Evolutionary conservation across 2,329 filamentous ascomycete species (phyloP).

Genomic region (Scedosporium minutisporum): DNA sequence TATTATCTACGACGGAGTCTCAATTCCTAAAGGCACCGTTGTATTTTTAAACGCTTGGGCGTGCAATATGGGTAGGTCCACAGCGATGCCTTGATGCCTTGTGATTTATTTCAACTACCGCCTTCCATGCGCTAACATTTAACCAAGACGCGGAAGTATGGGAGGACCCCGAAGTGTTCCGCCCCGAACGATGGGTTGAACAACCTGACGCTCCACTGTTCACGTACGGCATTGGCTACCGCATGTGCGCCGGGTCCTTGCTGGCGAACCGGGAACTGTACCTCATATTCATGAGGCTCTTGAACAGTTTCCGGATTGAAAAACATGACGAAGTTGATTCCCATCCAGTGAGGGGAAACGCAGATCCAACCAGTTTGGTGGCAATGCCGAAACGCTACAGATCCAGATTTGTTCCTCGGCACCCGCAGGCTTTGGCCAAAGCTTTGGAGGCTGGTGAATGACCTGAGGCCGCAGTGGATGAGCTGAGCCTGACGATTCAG

Average conservation of each 20-base stretch:
- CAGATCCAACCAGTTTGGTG: slow-evolving; percentile 53
- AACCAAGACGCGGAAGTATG: slow-evolving; percentile 40
- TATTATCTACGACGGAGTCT: too few species aligned
- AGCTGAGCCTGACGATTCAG: too few species aligned
- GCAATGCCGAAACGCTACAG: slow-evolving; percentile 49
- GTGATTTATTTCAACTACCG: too few species aligned
- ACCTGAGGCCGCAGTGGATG: too few species aligned
- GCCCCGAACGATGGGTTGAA: slow-evolving; percentile 45
- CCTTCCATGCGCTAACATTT: neutral
- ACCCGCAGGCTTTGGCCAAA: slow-evolving; percentile 10
- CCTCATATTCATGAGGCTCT: slow-evolving; percentile 50
- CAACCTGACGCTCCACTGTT: slow-evolving; percentile 55
- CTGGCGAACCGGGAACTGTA: slow-evolving; percentile 58
- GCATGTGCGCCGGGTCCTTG: slow-evolving; percentile 57
- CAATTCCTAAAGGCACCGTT: too few species aligned
- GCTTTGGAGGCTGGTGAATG: slow-evolving; percentile 4
- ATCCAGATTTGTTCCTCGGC: slow-evolving; percentile 46
- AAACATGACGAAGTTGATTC: slow-evolving; percentile 38
- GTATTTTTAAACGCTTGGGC: too few species aligned
- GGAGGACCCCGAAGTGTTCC: slow-evolving; percentile 47
- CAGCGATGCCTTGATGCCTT: too few species aligned
- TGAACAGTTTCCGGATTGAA: slow-evolving; percentile 49
- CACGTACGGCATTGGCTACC: slow-evolving; percentile 56
- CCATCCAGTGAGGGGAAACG: slow-evolving; percentile 48
- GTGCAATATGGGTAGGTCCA: too few species aligned